phyloP scores from a whole-genome alignment of 2,329 filamentous ascomycete species.

The Clonostachys sp. region DNA sequence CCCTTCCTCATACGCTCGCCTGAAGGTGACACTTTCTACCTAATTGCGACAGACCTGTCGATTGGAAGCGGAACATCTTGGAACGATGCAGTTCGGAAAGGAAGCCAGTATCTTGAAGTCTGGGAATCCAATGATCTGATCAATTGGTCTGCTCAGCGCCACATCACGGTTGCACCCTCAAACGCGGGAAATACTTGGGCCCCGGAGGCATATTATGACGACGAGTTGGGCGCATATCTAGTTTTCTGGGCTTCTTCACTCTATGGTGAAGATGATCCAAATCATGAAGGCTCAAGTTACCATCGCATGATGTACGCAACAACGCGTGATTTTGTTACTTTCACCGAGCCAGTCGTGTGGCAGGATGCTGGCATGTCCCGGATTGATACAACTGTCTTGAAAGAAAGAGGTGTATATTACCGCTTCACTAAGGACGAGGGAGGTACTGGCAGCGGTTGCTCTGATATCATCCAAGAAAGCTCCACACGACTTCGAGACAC shows the following conservation, averaged over 20 bases:
- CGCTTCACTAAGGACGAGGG: slow-evolving; percentile 54
- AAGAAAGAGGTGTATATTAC: slow-evolving; percentile 34
- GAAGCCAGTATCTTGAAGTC: slow-evolving; percentile 45
- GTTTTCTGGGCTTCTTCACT: slow-evolving; percentile 41
- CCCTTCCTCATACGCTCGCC: slow-evolving; percentile 46
- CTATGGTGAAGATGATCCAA: slow-evolving; percentile 31
- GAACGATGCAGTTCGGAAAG: slow-evolving; percentile 37
- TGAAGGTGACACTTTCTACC: slow-evolving; percentile 44
- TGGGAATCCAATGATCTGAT: slow-evolving; percentile 47
- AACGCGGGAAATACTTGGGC: slow-evolving; percentile 51
- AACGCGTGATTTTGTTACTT: slow-evolving; percentile 44
- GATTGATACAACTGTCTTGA: slow-evolving; percentile 47
- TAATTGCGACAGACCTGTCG: slow-evolving; percentile 47
- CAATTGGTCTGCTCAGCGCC: slow-evolving; percentile 45
- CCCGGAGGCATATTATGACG: slow-evolving; percentile 45
- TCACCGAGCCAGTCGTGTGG: slow-evolving; percentile 40
- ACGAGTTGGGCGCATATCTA: slow-evolving; percentile 30
- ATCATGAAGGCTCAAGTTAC: slow-evolving; percentile 36
- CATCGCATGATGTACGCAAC: slow-evolving; percentile 49
- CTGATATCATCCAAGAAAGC: slow-evolving; percentile 49
- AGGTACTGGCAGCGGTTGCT: slow-evolving; percentile 40
- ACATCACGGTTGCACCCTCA: slow-evolving; percentile 40
- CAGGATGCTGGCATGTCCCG: slow-evolving; percentile 45
- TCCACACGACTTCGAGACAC: slow-evolving; percentile 32
- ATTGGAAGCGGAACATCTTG: slow-evolving; percentile 50